Base-by-base conservation (phyloP, 352 stramenopile species). In the Plasmopara viticola region DNA sequence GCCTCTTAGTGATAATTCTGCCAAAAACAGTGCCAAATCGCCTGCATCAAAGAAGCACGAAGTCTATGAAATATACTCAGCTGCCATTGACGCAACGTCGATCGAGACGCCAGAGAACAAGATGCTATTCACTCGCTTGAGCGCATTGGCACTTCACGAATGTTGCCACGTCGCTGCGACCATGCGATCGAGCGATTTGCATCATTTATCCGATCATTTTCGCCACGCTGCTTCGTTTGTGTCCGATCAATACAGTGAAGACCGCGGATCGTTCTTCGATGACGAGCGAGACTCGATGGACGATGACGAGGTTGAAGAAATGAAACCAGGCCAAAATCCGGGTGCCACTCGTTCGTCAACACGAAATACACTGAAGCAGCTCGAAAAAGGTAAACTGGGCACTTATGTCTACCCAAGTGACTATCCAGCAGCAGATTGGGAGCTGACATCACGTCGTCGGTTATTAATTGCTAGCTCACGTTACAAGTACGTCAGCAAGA, bases 361-460 rank as follows among this genome's bases (percentile, higher is more conserved):
- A 44, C 60, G 64, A 38, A 71, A 79, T 53, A 77, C 74, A 10
- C 61, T 87, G 10, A 83, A 86, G 45, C 72, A 83, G 45, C 55
- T 86, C 18, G 72, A 69, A 33, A 84, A 79, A 39, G 64, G 74
- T 0, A 75, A 77, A 53, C 56, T 84, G 49, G 74, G 78, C 2
- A 79, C 75, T 6, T 82, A 86, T 40, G 63, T 86, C 17, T 89
- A 87, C 47, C 77, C 78, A 9, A 87, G 73, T 20, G 81, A 91
- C 29, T 66, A 75, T 15, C 56, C 64, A 0, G 66, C 68, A 35
- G 56, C 69, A 8, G 72, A 83, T 10, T 87, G 78, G 77, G 81
- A 91, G 51, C 51, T 72, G 10, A 55, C 61, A 13, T 68, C 78
- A 34, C 56, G 81, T n/a, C 51, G 81, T 48, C 70, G 81, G 12